These are phyloP conservation scores for Neocallimastix lanati DNA, from an alignment of 192 early-diverging fungal genomes.

Conservation along the genomic window DNA sequence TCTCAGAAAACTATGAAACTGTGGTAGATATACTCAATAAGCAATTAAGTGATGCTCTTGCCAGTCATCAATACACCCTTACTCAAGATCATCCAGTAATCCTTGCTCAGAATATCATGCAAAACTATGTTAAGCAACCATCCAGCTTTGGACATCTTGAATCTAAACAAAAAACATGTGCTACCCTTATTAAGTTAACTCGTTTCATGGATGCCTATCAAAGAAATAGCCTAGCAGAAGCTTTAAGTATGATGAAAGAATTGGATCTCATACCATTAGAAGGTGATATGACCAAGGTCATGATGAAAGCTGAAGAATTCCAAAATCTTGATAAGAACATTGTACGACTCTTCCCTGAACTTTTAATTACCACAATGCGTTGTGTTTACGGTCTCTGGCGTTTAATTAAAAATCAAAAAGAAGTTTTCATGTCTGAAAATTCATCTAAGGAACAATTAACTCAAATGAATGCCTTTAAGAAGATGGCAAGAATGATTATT, in stretches of 20 bases:
- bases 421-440: constrained; percentile 37
- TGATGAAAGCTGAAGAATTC: constrained; percentile 47
- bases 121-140: constrained; percentile 23
- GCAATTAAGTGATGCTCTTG: constrained; percentile 37
- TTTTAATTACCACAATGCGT: constrained; percentile 51
- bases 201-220: constrained; percentile 31
- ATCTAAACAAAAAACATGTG: constrained; percentile 27
- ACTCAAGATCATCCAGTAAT: background rate
- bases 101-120: constrained; percentile 21
- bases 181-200: constrained; percentile 31
- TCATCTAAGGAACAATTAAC: constrained; percentile 26
- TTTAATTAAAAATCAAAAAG: constrained; percentile 4
- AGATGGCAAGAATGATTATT: constrained; percentile 45
- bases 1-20: constrained; percentile 52
- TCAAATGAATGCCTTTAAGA: constrained; percentile 27
- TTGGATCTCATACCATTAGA: constrained; percentile 45
- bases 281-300: constrained; percentile 29
- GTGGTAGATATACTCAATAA: constrained; percentile 51
- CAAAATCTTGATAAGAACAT: constrained; percentile 42
- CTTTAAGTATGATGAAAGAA: constrained; percentile 30
- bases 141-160: constrained; percentile 17
- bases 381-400: background rate
- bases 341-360: constrained; percentile 50
- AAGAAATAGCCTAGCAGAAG: constrained; percentile 27
- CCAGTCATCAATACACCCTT: constrained; percentile 3